Base-by-base conservation (phyloP, 441 rosid species). In the California macrophylla region DNA sequence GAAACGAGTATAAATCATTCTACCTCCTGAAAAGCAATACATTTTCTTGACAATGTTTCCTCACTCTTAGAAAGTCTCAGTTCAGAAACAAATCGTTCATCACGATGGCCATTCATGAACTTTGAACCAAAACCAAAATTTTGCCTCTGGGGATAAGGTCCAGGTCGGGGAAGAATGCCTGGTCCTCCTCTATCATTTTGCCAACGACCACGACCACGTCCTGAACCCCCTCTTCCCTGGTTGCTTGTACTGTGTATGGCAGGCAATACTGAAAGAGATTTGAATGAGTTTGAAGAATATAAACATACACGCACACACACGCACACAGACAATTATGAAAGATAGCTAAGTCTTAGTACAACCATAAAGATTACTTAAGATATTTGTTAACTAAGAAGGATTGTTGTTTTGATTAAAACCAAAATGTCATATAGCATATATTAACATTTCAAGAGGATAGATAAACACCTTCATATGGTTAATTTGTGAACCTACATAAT, bases 161-260 rank as follows among this genome's bases (percentile, higher is more conserved):
- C 93, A 38, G 96, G 98, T 30, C 95, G 88, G 28, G 96, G 96
- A 78, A 93, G 97, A 66, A 89, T 82, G 69, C 97, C 97, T 18
- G 89, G 21, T 16, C 58, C 82, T 75, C 97, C 98, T 81, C 97
- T 88, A 79, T 84, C 91, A 74, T 86, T 89, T 52, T 68, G 85
- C 98, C 97, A 88, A 25, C 94, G 93, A 40, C 93, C 95, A 38
- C 42, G 42, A 38, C 42, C 42, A 38, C 42, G 42, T 12, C 42
- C 42, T 75, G 72, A 83, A 42, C 70, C 78, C 66, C 90, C 92
- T 82, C 96, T 83, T 34, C 87, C 86, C 3, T 78, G 89, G 80
- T 81, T 82, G 47, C 81, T 85, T 64, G 69, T 78, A 69, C 73
- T 82, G 69, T 87, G 86, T 60, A 81, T 68, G 62, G 73, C 82